Percentiles rank a stretch among this genome's conserved stretches.
Evolutionary conservation across 2,329 filamentous ascomycete genomes (phyloP).

Genomic region (Alternaria sp.): DNA sequence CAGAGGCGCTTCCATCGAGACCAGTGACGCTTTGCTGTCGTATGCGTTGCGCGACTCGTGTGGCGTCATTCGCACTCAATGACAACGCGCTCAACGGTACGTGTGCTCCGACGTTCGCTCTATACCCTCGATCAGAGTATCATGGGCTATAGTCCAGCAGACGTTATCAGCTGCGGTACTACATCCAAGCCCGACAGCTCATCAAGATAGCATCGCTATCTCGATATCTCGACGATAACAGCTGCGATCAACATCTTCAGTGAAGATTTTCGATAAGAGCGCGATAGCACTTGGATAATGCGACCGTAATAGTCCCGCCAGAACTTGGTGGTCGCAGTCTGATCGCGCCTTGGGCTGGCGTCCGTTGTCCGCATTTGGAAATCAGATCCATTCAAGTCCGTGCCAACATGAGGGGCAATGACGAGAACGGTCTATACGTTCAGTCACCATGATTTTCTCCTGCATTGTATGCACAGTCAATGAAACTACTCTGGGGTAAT

Average conservation of each 20-base stretch:
- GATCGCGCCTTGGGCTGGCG: constrained; percentile 24
- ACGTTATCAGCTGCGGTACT: not conserved
- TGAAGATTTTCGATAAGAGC: constrained; percentile 16
- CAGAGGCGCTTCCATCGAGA: not conserved
- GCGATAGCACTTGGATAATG: constrained; percentile 20
- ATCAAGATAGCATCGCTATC: constrained; percentile 11
- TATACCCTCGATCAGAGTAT: not conserved
- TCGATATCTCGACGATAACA: constrained; percentile 1
- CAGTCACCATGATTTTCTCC: constrained; percentile 29
- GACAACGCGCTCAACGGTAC: not conserved
- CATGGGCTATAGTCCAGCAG: not conserved
- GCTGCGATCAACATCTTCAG: constrained; percentile 8
- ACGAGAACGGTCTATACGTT: constrained; percentile 29
- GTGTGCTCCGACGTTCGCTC: not conserved
- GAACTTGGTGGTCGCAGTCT: constrained; percentile 23
- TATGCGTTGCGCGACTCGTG: not conserved
- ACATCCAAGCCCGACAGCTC: not conserved
- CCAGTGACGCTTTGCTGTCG: constrained; percentile 3
- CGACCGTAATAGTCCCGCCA: constrained; percentile 16
- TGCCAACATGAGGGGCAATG: constrained; percentile 35
- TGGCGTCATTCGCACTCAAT: not conserved
- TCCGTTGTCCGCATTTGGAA: constrained; percentile 37
- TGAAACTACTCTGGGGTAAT: constrained; percentile 13
- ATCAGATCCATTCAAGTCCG: constrained; percentile 38
- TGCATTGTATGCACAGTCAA: constrained; percentile 18